Evolutionary conservation across 1,284 basidiomycete genomes (phyloP).

Genomic region (Apiotrichum veenhuisii): DNA sequence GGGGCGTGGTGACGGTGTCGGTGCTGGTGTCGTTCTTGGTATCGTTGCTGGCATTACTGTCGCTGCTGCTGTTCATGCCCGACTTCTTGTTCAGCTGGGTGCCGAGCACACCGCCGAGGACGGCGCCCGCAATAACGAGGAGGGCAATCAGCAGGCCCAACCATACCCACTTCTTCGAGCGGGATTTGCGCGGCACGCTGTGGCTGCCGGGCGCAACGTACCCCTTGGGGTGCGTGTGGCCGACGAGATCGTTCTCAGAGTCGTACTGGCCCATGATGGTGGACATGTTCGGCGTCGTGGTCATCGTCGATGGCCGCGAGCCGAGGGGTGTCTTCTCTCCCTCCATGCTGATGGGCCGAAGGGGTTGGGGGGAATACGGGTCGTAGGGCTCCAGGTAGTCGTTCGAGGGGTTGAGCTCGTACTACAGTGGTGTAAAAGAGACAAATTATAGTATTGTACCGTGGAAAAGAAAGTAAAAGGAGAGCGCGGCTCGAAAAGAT

Average conservation of each 20-base stretch:
- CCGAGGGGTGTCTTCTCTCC: neutral
- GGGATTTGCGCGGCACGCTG: neutral
- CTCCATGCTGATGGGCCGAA: neutral
- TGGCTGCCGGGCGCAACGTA: neutral
- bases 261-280: neutral
- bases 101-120: conserved; percentile 3
- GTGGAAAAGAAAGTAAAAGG: too few species aligned
- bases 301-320: neutral
- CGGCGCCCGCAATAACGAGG: neutral
- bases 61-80: too few species aligned
- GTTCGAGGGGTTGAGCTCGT: neutral
- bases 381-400: neutral
- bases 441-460: too few species aligned
- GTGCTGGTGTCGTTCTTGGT: neutral
- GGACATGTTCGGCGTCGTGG: neutral
- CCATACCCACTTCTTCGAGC: neutral
- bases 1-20: neutral
- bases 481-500: too few species aligned
- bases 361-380: neutral
- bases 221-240: neutral
- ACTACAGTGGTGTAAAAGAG: neutral
- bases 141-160: neutral
- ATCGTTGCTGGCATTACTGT: neutral
- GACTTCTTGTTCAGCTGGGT: conserved; percentile 5
- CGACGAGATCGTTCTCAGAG: neutral